Percentiles rank a stretch among this genome's conserved stretches.
Conservation (phyloP, 371 early-diverging fungal genomes). For the Lichtheimia ramosa region DNA sequence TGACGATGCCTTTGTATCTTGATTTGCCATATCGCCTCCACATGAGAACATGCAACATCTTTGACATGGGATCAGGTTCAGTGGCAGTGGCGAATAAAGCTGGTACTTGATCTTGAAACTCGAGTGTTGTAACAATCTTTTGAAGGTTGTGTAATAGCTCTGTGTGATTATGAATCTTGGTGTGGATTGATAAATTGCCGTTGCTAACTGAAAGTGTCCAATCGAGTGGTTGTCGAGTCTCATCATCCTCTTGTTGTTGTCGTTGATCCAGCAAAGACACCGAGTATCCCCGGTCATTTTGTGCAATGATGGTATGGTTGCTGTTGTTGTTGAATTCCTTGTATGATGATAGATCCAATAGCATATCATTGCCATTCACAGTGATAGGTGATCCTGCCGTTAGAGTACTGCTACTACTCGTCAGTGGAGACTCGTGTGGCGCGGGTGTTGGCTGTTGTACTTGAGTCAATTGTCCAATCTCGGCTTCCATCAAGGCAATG, state of each 20-base stretch:
- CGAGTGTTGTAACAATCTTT: slow-evolving; percentile 19
- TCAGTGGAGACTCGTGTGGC: background rate
- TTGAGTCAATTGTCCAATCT: background rate
- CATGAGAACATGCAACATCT: slow-evolving; percentile 17
- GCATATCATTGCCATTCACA: too few relatives aligned
- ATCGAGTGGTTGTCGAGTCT: background rate
- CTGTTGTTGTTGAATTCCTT: background rate
- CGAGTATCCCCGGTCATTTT: slow-evolving; percentile 6
- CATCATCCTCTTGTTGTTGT: background rate
- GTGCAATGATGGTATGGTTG: slow-evolving; percentile 9
- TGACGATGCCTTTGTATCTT: slow-evolving; percentile 22
- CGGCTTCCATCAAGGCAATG: slow-evolving; percentile 16
- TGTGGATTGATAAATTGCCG: slow-evolving; percentile 28
- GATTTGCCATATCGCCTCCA: slow-evolving; percentile 38
- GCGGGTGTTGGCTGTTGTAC: background rate
- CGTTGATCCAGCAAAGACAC: background rate
- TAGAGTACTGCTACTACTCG: background rate
- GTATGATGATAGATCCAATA: background rate
- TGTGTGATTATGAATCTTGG: slow-evolving; percentile 28
- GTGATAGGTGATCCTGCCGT: background rate
- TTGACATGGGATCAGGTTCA: slow-evolving; percentile 2
- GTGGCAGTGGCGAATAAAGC: background rate
- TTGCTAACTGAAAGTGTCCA: slow-evolving; percentile 37
- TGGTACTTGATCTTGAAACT: slow-evolving; percentile 22
- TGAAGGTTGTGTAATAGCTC: slow-evolving; percentile 25